A percentile compares a stretch with the other conserved stretches of the same genome.
Evolutionary conservation across 1,284 basidiomycete species (phyloP).

Genomic region (Malassezia sympodialis): DNA sequence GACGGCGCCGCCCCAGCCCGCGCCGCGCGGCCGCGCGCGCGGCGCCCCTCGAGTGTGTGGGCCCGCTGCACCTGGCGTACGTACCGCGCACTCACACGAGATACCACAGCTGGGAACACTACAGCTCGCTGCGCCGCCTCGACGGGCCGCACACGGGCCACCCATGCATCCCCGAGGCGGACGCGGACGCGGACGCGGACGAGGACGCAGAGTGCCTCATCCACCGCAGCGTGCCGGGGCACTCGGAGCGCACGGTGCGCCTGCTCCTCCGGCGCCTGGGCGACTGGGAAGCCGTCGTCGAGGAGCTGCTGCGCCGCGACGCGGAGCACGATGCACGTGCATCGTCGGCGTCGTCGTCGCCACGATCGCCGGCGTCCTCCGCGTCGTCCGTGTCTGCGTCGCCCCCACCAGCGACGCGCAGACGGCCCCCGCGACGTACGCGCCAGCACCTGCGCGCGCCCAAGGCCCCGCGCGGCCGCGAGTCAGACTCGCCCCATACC

Average conservation of each 20-base stretch:
- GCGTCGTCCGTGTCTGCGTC: background rate
- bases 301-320: slow-evolving; percentile 24
- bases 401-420: background rate
- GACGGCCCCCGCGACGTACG: background rate
- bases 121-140: slow-evolving; percentile 77
- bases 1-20: too few species aligned
- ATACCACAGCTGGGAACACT: slow-evolving; percentile 77
- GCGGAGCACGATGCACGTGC: background rate
- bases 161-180: slow-evolving; percentile 58
- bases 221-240: slow-evolving; percentile 27
- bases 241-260: slow-evolving; percentile 22
- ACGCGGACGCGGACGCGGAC: slow-evolving; percentile 2
- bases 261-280: slow-evolving; percentile 21
- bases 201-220: slow-evolving; percentile 27
- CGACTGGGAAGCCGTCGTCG: slow-evolving; percentile 29
- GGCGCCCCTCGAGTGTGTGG: slow-evolving; percentile 26
- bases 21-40: background rate
- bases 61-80: slow-evolving; percentile 38
- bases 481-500: background rate
- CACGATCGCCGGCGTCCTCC: background rate
- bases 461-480: background rate
- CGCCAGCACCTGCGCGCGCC: background rate
- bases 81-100: background rate
- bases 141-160: slow-evolving; percentile 71
- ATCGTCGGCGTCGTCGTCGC: background rate